Conservation (phyloP, 768 basidiomycete species). For the Panaeolus papilionaceus region DNA sequence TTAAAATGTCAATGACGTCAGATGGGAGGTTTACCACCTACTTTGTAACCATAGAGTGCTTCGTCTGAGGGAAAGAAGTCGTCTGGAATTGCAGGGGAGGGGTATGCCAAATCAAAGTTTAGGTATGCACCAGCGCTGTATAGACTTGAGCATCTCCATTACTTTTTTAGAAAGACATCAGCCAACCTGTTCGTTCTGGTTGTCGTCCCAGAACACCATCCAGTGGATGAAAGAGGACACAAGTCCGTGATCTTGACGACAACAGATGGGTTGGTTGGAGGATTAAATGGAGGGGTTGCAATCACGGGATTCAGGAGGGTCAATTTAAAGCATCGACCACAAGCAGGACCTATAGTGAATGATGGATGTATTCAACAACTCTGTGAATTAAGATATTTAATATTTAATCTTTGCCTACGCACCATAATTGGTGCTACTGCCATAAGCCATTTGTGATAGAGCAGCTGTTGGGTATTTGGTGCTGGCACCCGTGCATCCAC, state of each 20-base stretch:
- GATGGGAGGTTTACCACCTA: conserved; percentile 21
- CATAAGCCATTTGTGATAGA: conserved; percentile 80
- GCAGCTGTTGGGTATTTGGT: conserved; percentile 83
- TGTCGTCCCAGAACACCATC: conserved; percentile 77
- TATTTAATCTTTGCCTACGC: neutral
- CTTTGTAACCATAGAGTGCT: conserved; percentile 65
- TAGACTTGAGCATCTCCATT: neutral
- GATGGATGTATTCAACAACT: neutral
- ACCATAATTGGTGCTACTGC: conserved; percentile 74
- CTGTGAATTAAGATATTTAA: conserved; percentile 2
- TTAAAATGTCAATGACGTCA: conserved; percentile 10
- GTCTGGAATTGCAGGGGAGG: conserved; percentile 70
- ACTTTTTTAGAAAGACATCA: neutral
- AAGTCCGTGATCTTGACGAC: conserved; percentile 83
- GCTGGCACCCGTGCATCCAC: conserved; percentile 75
- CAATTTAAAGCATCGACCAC: conserved; percentile 82
- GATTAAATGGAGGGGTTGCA: conserved; percentile 73
- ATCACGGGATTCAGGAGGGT: conserved; percentile 74
- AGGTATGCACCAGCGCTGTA: conserved; percentile 69
- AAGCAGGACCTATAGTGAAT: conserved; percentile 59
- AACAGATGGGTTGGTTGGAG: conserved; percentile 61
- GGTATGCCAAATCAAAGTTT: conserved; percentile 86
- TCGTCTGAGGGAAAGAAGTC: conserved; percentile 80
- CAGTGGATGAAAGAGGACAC: conserved; percentile 66
- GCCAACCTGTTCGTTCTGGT: conserved; percentile 62